These are phyloP conservation scores for Alternaria novae-zelandiae DNA, from an alignment of 2,329 filamentous ascomycete genomes.

Conservation along the genomic window DNA sequence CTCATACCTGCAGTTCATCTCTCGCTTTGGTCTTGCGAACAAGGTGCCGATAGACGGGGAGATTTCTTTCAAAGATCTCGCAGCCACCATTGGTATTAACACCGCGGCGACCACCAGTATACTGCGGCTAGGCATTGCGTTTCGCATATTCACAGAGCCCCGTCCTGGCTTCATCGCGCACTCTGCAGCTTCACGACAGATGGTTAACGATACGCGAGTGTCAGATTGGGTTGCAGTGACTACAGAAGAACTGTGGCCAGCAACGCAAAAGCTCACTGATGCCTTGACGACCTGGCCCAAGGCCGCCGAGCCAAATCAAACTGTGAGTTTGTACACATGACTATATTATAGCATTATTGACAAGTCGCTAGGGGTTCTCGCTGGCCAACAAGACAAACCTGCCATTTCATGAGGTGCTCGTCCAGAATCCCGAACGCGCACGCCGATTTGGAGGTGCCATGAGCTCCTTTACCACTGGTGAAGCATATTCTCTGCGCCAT, in stretches of 20 bases:
- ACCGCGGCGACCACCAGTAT: neutral
- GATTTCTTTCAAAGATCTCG: conserved; percentile 1
- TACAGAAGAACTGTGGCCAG: conserved; percentile 6
- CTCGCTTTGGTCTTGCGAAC: neutral
- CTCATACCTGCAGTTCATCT: neutral
- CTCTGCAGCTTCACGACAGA: conserved; percentile 8
- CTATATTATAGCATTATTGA: neutral
- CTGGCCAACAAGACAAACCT: conserved; percentile 15
- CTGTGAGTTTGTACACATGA: neutral
- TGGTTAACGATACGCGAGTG: neutral
- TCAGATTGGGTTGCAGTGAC: neutral
- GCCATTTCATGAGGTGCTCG: conserved; percentile 20
- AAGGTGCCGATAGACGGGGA: conserved; percentile 1
- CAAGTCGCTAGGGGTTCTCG: neutral
- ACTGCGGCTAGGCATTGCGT: conserved; percentile 11
- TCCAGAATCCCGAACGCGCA: neutral
- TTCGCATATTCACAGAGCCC: conserved; percentile 20
- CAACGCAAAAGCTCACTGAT: conserved; percentile 4
- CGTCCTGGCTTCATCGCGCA: conserved; percentile 14
- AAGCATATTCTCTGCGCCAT: neutral
- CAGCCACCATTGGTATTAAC: neutral
- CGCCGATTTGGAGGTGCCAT: conserved; percentile 18
- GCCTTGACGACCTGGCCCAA: conserved; percentile 8
- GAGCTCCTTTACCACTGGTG: conserved; percentile 13
- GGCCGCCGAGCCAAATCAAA: conserved; percentile 5